Base-by-base conservation (phyloP, 192 early-diverging fungal genomes). In the Backusella australiensis region DNA sequence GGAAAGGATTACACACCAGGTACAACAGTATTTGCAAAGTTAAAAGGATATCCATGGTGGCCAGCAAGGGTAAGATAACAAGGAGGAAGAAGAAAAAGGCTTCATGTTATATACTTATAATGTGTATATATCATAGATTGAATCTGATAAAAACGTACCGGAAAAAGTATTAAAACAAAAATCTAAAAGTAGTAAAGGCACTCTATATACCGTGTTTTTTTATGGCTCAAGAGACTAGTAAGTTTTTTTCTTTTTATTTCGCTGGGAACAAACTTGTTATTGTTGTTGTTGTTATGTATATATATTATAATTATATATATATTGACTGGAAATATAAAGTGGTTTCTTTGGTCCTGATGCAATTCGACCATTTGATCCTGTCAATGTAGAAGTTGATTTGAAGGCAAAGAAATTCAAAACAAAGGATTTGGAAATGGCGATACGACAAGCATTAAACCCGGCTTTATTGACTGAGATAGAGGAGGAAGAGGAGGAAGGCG, bases 41-140 rank as follows among this genome's bases (percentile, higher is more conserved):
- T 89, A 52, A 88, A 88, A 69, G 89, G 89, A 14, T 89, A 84
- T 67, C 87, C 87, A 26, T 89, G 89, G 89, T 89, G 89, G 87
- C 89, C 89, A 14, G 89, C 89, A 67, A 80, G 83, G 72, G 89
- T 88, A 85, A 87, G 81, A 73, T 4, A 35, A 5, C 32, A 4
- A 44, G 26, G 53, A n/a, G 26, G 23, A 32, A 32, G 32, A 32
- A 32, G 32, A 32, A 32, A 32, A 32, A 32, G 32, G 2, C 32
- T 32, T 32, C 32, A 32, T 17, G 46, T 49, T 15, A 53, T 53
- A 53, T 21, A 8, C n/a, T 59, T 29, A 9, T 59, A 19, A 26
- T 26, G 23, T 59, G 9, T 59, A 26, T 4, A 12, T 53, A 73
- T 9, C 26, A 32, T 46, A 86, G 85, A 72, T 86, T 74, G 85